Evolutionary conservation across 176 grass and related monocot genomes (phyloP).

Genomic region (Stipa capillata): DNA sequence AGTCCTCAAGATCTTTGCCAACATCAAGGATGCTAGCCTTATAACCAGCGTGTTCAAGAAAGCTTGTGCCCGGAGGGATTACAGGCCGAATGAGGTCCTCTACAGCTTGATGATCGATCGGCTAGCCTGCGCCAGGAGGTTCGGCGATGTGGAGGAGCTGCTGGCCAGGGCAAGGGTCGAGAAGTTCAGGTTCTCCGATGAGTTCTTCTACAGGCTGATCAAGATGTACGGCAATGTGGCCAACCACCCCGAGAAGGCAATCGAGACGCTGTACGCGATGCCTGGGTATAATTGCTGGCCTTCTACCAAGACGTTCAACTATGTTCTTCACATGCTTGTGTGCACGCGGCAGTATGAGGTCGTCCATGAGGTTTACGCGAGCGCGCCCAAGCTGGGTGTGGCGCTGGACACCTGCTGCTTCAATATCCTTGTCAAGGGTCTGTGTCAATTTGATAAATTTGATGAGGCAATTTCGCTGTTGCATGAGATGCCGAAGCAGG

Average conservation of each 20-base stretch:
- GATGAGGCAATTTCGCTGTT: slow-evolving; percentile 51
- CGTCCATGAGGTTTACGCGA: slow-evolving; percentile 64
- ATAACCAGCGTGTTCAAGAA: slow-evolving; percentile 48
- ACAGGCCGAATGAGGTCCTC: slow-evolving; percentile 64
- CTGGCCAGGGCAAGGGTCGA: slow-evolving; percentile 45
- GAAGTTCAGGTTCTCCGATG: slow-evolving; percentile 59
- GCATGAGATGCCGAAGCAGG: slow-evolving; percentile 81
- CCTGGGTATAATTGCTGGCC: slow-evolving; percentile 54
- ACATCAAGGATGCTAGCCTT: slow-evolving; percentile 41
- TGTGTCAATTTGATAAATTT: slow-evolving; percentile 55
- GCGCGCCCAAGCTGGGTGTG: slow-evolving; percentile 48
- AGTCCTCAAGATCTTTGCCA: slow-evolving; percentile 64
- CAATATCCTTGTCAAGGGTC: slow-evolving; percentile 80
- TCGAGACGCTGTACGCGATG: slow-evolving; percentile 54
- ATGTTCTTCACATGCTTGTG: slow-evolving; percentile 88
- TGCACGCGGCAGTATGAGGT: slow-evolving; percentile 64
- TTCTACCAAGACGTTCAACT: slow-evolving; percentile 79
- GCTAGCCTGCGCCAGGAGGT: slow-evolving; percentile 51
- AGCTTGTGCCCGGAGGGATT: slow-evolving; percentile 45
- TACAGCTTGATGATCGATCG: slow-evolving; percentile 70
- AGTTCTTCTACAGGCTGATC: slow-evolving; percentile 70
- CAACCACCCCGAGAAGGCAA: slow-evolving; percentile 60
- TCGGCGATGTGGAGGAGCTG: slow-evolving; percentile 60
- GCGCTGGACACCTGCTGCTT: slow-evolving; percentile 68
- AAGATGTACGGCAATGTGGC: slow-evolving; percentile 93